Evolutionary conservation across 805 yeast species (phyloP).

Genomic region (Candida andamanensis): DNA sequence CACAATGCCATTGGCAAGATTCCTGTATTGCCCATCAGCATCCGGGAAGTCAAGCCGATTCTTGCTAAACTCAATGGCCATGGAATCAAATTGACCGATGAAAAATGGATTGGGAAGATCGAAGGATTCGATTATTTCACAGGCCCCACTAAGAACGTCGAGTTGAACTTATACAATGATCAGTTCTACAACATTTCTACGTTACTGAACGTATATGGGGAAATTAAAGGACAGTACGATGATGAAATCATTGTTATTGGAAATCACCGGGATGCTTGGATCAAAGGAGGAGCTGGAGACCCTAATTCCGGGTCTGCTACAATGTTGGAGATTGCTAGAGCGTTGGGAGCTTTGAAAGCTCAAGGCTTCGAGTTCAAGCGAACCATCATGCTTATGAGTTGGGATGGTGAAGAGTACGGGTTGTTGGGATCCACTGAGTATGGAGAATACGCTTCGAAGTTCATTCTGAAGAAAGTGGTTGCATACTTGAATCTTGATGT

Average conservation of each 20-base stretch:
- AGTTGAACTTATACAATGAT: conserved; percentile 37
- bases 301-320: conserved; percentile 43
- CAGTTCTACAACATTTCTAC: conserved; percentile 38
- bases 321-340: conserved; percentile 39
- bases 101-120: conserved; percentile 36
- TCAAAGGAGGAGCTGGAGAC: conserved; percentile 45
- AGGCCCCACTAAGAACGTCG: conserved; percentile 33
- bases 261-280: conserved; percentile 45
- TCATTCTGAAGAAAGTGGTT: conserved; percentile 38
- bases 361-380: conserved; percentile 36
- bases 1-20: conserved; percentile 30
- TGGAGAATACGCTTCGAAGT: conserved; percentile 44
- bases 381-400: conserved; percentile 33
- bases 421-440: conserved; percentile 52
- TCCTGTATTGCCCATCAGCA: conserved; percentile 41
- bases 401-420: conserved; percentile 47
- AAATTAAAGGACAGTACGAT: conserved; percentile 34
- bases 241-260: conserved; percentile 40
- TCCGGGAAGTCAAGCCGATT: conserved; percentile 41
- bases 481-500: conserved; percentile 49
- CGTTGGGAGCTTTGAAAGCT: conserved; percentile 32
- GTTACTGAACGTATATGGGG: conserved; percentile 41
- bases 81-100: conserved; percentile 25
- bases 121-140: conserved; percentile 35
- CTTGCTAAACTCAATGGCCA: conserved; percentile 36